Percentiles rank a stretch among this genome's conserved stretches.
Conservation (phyloP, 345 rosid genomes). For the Limnanthes douglasii region DNA sequence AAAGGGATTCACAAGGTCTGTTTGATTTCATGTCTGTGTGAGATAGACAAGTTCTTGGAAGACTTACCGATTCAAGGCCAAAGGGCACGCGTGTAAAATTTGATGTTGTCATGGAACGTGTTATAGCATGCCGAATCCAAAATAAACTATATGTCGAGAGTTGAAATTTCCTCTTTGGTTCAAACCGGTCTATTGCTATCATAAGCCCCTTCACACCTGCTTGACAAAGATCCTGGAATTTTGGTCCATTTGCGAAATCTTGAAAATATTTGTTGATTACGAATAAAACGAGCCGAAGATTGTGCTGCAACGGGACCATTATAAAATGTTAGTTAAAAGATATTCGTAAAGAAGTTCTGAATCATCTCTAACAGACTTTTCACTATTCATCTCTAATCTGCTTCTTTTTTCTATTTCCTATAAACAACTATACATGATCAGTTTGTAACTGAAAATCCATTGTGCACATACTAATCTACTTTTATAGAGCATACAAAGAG, state of each 20-base stretch:
- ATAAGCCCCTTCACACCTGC: slow-evolving; percentile 90
- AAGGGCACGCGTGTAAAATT: slow-evolving; percentile 77
- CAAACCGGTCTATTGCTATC: slow-evolving; percentile 87
- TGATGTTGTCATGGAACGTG: slow-evolving; percentile 75
- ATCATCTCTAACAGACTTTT: no score
- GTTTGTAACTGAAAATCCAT: no score
- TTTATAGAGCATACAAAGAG: no score
- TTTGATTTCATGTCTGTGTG: neutral
- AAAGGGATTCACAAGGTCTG: no score
- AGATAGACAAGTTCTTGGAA: no score
- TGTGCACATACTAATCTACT: no score
- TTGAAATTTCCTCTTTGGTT: slow-evolving; percentile 54
- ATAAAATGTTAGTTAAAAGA: neutral
- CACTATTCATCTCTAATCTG: no score
- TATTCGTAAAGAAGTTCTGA: no score
- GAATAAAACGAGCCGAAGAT: slow-evolving; percentile 85
- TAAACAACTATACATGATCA: no score
- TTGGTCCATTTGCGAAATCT: slow-evolving; percentile 62
- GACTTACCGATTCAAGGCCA: slow-evolving; percentile 81
- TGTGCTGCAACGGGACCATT: slow-evolving; percentile 48
- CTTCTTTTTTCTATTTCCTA: no score
- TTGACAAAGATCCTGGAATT: slow-evolving; percentile 91
- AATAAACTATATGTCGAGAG: slow-evolving; percentile 83
- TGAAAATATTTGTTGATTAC: slow-evolving; percentile 82
- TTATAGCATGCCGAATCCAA: slow-evolving; percentile 93